These are phyloP conservation scores for Domatiomyces catenatus DNA, from an alignment of 2,329 filamentous ascomycete species.

Conservation along the genomic window DNA sequence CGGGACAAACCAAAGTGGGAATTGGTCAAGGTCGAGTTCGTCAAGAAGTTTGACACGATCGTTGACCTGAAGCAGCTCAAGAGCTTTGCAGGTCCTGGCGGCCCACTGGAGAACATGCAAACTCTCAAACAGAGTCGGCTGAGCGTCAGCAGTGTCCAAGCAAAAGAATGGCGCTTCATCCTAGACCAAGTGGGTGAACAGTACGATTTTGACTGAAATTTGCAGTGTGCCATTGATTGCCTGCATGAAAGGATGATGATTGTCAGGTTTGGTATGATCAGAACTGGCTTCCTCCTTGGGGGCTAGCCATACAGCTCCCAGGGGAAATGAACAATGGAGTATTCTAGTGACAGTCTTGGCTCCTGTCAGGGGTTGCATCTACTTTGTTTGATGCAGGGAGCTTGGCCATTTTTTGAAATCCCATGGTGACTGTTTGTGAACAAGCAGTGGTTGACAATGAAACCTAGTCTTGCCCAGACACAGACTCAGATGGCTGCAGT, in stretches of 20 bases:
- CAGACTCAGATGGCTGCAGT: constrained; percentile 36
- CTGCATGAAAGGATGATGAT: neutral
- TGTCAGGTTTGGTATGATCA: neutral
- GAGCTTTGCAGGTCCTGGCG: constrained; percentile 40
- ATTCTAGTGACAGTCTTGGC: too few relatives aligned
- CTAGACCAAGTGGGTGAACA: constrained; percentile 26
- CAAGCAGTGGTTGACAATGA: too few relatives aligned
- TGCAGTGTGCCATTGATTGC: neutral
- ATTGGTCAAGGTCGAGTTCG: constrained; percentile 75
- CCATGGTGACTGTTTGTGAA: too few relatives aligned
- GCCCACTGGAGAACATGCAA: constrained; percentile 58
- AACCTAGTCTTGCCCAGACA: too few relatives aligned
- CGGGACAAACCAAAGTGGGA: constrained; percentile 64
- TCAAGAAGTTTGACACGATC: constrained; percentile 59
- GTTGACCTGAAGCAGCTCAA: constrained; percentile 60
- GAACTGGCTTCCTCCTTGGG: neutral
- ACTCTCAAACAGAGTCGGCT: constrained; percentile 67
- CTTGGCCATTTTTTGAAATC: too few relatives aligned
- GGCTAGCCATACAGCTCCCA: neutral
- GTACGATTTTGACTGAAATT: constrained; percentile 4
- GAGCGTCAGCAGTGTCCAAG: constrained; percentile 49
- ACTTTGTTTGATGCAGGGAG: neutral
- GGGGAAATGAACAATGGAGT: too few relatives aligned
- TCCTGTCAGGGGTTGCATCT: too few relatives aligned
- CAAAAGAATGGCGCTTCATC: constrained; percentile 35